Conservation (phyloP, 495 filamentous ascomycete genomes). For the Endocarpon pusillum region DNA sequence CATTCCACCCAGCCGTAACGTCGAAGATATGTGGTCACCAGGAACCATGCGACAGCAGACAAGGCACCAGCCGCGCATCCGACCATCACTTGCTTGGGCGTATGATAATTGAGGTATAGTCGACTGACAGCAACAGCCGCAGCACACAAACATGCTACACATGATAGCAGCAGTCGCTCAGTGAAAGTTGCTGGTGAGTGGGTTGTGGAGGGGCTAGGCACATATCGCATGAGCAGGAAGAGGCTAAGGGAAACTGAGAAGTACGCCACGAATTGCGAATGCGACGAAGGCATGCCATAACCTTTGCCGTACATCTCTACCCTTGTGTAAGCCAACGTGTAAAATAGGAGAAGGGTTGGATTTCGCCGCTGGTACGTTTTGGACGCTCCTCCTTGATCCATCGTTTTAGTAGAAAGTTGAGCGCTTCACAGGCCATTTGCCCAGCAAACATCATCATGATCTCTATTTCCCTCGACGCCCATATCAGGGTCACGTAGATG, state of each 20-base stretch:
- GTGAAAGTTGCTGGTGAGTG: constrained; percentile 35
- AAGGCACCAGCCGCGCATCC: constrained; percentile 54
- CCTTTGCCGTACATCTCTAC: constrained; percentile 75
- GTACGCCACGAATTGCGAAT: constrained; percentile 86
- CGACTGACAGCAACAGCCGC: constrained; percentile 59
- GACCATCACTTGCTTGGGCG: constrained; percentile 66
- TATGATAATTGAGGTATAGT: constrained; percentile 90
- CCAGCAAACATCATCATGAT: constrained; percentile 80
- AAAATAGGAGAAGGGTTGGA: background rate
- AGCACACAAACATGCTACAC: constrained; percentile 40
- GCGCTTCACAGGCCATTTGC: constrained; percentile 81
- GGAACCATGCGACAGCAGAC: constrained; percentile 68
- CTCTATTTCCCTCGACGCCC: constrained; percentile 80
- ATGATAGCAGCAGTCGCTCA: constrained; percentile 38
- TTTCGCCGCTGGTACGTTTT: constrained; percentile 30
- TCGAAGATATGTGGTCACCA: constrained; percentile 44
- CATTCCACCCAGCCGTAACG: constrained; percentile 48
- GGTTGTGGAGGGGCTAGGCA: constrained; percentile 28
- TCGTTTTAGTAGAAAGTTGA: constrained; percentile 82
- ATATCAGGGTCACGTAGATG: constrained; percentile 74
- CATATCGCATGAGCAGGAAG: constrained; percentile 66
- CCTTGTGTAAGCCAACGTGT: constrained; percentile 1
- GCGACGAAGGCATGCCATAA: constrained; percentile 97
- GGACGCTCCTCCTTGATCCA: constrained; percentile 85
- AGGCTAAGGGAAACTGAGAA: constrained; percentile 69